Base-by-base conservation (phyloP, 768 basidiomycete species). In the Mycena polygramma region DNA sequence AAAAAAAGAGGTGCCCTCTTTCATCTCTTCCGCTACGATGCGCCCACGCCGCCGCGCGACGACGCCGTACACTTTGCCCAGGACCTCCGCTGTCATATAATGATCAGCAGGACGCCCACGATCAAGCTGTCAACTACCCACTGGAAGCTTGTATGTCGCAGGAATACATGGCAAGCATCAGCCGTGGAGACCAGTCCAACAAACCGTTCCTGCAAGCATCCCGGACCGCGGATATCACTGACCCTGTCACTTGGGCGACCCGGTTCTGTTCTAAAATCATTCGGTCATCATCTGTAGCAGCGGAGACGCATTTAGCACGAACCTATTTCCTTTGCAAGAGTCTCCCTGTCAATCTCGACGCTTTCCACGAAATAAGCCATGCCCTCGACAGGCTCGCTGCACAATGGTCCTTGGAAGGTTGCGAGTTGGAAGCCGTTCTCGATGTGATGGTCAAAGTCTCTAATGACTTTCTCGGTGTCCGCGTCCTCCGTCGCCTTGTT, bases 121-220 rank as follows among this genome's bases (percentile, higher is more conserved):
- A 43, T 51, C 41, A 63, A 60, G 57, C 54, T 43, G 54, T 35
- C 43, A 46, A 52, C 39, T 17, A 86, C 94, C 77, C 78, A 98
- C 97, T 95, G 19, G 97, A 96, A 1, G 97, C 95, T 82, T 98
- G 98, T 63, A 99, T 99, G 77, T 99, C 97, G 80, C 97, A 99
- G 15, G 93, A 92, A 79, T 99, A 99, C 96, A 99, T 99, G 0
- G 98, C 98, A 74, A 99, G 84, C 91, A 97, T 94, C 74, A 99
- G 87, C 66, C 98, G 87, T 17, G 98, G 98, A 2, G 97, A 98
- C 98, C 98, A 99, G 80, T 99, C 98, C 53, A 99, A 83, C 66
- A 99, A 79, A 0, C 94, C 96, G 73, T 91, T 92, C 68, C 94
- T 89, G 78, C 96, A 99, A 0, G 95, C 92, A 74, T 99, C 98